Evolutionary conservation across 1,139 yeast genomes (phyloP).

Genomic region (Tardiomyces blankii): DNA sequence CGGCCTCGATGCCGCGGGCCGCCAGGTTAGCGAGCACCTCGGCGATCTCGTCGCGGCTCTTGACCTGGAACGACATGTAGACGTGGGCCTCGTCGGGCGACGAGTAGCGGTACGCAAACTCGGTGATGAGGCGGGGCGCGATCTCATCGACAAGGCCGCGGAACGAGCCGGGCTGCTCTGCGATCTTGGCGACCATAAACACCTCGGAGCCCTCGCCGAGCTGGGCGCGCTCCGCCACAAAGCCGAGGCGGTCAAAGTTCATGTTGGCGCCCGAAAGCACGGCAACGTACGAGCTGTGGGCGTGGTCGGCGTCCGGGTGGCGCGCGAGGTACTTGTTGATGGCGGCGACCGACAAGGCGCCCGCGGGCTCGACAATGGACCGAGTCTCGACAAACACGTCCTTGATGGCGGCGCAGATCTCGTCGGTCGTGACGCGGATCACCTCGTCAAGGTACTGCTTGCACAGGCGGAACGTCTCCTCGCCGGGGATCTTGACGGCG

Average conservation of each 20-base stretch:
- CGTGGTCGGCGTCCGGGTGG: conserved; percentile 60
- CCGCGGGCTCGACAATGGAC: conserved; percentile 91
- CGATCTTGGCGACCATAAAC: conserved; percentile 78
- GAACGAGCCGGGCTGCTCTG: conserved; percentile 89
- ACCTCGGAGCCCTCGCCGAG: conserved; percentile 97
- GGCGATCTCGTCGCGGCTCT: conserved; percentile 49
- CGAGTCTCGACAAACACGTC: conserved; percentile 95
- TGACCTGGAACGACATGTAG: conserved; percentile 78
- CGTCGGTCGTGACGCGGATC: conserved; percentile 82
- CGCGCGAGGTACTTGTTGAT: conserved; percentile 60
- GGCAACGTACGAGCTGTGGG: conserved; percentile 50
- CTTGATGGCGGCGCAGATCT: conserved; percentile 93
- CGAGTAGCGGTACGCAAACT: conserved; percentile 75
- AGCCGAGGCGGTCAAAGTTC: conserved; percentile 92
- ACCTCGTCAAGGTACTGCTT: conserved; percentile 78
- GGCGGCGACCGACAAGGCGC: conserved; percentile 94
- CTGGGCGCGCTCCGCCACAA: conserved; percentile 96
- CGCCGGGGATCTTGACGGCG: conserved; percentile 87
- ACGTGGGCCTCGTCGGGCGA: conserved; percentile 50
- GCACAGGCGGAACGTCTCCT: conserved; percentile 80
- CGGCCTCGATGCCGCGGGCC: conserved; percentile 37
- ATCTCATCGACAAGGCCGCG: conserved; percentile 60
- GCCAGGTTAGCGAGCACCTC: conserved; percentile 34
- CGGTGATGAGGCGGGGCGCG: conserved; percentile 84
- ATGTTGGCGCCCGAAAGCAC: conserved; percentile 92